Conservation (phyloP, 1,139 yeast genomes). For the Sugiyamaella japonica region DNA sequence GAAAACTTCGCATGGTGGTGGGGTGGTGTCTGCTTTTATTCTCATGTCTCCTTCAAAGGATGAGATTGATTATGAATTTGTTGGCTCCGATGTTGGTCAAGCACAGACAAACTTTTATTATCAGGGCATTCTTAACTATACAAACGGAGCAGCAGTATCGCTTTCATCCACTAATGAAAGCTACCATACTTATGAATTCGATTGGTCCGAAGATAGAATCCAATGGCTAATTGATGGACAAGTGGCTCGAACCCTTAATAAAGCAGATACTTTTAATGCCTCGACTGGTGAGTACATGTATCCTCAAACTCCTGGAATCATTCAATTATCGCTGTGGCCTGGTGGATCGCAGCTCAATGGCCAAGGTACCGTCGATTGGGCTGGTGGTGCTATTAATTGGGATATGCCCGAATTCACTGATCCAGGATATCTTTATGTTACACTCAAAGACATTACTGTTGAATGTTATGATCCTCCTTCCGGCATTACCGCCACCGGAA, state of each 20-base stretch:
- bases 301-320: conserved; percentile 89
- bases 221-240: conserved; percentile 78
- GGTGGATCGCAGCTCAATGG: conserved; percentile 70
- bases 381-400: conserved; percentile 92
- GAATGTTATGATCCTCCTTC: conserved; percentile 73
- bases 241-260: conserved; percentile 64
- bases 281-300: conserved; percentile 59
- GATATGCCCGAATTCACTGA: conserved; percentile 66
- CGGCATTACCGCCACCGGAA: conserved; percentile 49
- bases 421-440: conserved; percentile 76
- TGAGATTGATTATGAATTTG: conserved; percentile 86
- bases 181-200: conserved; percentile 77
- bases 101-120: conserved; percentile 81
- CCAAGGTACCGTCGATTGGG: conserved; percentile 87
- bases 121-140: conserved; percentile 57
- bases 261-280: conserved; percentile 64
- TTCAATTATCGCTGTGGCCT: conserved; percentile 92
- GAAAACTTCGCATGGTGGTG: conserved; percentile 72
- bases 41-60: conserved; percentile 83
- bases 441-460: conserved; percentile 59
- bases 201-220: conserved; percentile 76
- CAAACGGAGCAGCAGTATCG: conserved; percentile 53
- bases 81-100: conserved; percentile 66
- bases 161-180: conserved; percentile 54
- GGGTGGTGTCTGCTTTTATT: conserved; percentile 84